These are phyloP conservation scores for Dimargaris xerosporica DNA, from an alignment of 192 early-diverging fungal genomes.

Conservation along the genomic window DNA sequence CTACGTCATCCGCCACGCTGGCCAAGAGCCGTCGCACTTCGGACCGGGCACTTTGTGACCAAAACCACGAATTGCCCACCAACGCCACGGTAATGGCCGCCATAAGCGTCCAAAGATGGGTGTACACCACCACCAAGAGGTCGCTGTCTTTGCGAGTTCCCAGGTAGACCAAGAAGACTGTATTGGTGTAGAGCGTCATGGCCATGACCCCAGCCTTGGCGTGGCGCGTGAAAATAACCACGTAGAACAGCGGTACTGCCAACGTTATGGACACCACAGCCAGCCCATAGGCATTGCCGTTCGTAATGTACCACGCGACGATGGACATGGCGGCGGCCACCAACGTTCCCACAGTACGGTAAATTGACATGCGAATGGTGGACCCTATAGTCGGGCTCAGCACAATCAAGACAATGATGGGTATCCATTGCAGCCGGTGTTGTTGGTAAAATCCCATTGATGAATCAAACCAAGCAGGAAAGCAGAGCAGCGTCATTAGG, in stretches of 20 bases:
- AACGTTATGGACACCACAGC: neutral
- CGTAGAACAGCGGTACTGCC: neutral
- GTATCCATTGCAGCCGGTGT: neutral
- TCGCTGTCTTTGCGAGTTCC: too few species aligned
- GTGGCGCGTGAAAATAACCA: slow-evolving; percentile 1
- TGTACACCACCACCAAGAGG: too few species aligned
- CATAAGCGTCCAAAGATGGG: too few species aligned
- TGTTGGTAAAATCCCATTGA: neutral
- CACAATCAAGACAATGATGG: neutral
- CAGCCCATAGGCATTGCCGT: neutral
- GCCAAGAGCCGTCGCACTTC: too few species aligned
- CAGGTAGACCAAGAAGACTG: too few species aligned
- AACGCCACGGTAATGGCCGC: too few species aligned
- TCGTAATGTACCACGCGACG: neutral
- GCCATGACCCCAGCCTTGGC: too few species aligned
- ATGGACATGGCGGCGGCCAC: neutral
- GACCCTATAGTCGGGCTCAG: neutral
- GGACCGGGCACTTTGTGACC: too few species aligned
- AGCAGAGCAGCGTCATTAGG: neutral
- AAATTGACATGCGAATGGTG: slow-evolving; percentile 1
- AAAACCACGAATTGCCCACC: too few species aligned
- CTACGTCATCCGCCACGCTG: too few species aligned
- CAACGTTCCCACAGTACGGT: neutral
- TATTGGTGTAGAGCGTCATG: too few species aligned
- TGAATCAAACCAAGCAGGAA: neutral